Evolutionary conservation across 192 early-diverging fungal genomes (phyloP).

Genomic region (Funneliformis geosporum): DNA sequence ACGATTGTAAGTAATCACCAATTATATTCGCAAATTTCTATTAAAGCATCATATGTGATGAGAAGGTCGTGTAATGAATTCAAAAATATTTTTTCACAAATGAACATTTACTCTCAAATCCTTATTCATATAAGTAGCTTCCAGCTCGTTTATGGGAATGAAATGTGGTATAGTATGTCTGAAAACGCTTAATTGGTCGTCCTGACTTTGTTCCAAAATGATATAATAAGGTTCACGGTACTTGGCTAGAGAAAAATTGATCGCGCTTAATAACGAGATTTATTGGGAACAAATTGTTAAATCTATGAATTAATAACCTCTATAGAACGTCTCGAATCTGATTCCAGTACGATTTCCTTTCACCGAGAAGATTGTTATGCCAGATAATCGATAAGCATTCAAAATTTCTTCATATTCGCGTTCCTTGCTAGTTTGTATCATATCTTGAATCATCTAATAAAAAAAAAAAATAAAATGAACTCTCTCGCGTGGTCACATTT

Average conservation of each 20-base stretch:
- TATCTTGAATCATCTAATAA: constrained; percentile 4
- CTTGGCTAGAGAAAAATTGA: constrained; percentile 17
- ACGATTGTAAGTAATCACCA: constrained; percentile 10
- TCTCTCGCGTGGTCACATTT: too few relatives aligned
- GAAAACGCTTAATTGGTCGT: constrained; percentile 27
- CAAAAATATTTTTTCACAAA: too few relatives aligned
- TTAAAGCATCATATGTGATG: too few relatives aligned
- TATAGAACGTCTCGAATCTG: constrained; percentile 48
- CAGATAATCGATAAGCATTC: constrained; percentile 38
- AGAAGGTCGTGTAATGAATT: too few relatives aligned
- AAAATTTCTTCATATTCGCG: constrained; percentile 34
- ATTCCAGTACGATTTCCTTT: constrained; percentile 34
- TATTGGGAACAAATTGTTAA: neutral
- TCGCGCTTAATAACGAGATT: constrained; percentile 8
- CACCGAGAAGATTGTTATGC: constrained; percentile 39
- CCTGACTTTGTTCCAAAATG: constrained; percentile 29
- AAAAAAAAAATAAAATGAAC: neutral
- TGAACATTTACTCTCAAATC: constrained; percentile 38
- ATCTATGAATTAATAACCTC: constrained; percentile 29
- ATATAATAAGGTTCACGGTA: constrained; percentile 49
- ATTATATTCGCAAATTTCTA: neutral
- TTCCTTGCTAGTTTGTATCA: neutral
- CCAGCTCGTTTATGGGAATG: constrained; percentile 38
- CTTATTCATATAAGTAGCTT: constrained; percentile 34
- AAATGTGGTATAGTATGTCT: constrained; percentile 48